Evolutionary conservation across 192 early-diverging fungal species (phyloP).

Genomic region (Spizellomyces punctatus): DNA sequence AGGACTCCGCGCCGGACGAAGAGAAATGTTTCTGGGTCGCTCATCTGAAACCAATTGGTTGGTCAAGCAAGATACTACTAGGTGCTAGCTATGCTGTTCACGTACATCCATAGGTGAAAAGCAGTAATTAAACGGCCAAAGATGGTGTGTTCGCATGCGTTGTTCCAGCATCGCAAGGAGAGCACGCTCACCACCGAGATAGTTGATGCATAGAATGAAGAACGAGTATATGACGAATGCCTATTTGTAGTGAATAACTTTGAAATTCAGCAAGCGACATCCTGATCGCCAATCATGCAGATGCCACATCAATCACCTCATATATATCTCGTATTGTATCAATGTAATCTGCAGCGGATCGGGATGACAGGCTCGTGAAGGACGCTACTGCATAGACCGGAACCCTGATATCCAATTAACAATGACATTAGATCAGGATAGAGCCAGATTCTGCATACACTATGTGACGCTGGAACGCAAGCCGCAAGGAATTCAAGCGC

Average conservation of each 20-base stretch:
- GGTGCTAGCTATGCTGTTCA: slow-evolving; percentile 11
- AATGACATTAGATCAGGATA: neutral
- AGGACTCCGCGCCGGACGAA: slow-evolving; percentile 83
- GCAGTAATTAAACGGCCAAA: slow-evolving; percentile 79
- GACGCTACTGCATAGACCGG: slow-evolving; percentile 89
- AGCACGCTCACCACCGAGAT: slow-evolving; percentile 86
- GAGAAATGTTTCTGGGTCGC: slow-evolving; percentile 85
- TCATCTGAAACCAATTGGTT: slow-evolving; percentile 44
- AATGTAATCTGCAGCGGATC: slow-evolving; percentile 75
- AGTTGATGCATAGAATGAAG: slow-evolving; percentile 64
- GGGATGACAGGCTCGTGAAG: slow-evolving; percentile 73
- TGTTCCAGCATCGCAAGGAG: slow-evolving; percentile 78
- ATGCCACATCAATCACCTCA: slow-evolving; percentile 49
- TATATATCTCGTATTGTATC: slow-evolving; percentile 92
- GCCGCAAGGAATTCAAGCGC: slow-evolving; percentile 40
- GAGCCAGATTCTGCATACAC: neutral
- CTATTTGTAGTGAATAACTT: neutral
- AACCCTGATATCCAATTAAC: slow-evolving; percentile 65
- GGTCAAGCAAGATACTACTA: neutral
- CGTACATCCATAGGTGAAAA: slow-evolving; percentile 71
- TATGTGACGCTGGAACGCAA: neutral
- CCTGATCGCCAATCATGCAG: neutral
- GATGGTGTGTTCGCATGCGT: slow-evolving; percentile 74
- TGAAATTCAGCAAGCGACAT: neutral
- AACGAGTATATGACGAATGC: slow-evolving; percentile 15